Base-by-base conservation (phyloP, 2,329 filamentous ascomycete genomes). In the Trichoderma asperellum region DNA sequence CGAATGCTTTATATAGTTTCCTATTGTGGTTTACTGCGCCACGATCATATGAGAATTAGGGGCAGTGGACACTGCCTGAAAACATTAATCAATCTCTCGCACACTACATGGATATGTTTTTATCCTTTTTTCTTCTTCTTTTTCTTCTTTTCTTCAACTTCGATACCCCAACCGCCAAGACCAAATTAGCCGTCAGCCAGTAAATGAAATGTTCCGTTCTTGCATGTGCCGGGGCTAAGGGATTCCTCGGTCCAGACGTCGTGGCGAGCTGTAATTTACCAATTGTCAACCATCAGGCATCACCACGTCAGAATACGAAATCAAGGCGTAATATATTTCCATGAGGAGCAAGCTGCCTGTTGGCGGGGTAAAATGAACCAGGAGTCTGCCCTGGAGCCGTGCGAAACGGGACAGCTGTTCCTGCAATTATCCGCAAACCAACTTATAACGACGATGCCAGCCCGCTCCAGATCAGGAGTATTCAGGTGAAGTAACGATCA, bases 151-250 rank as follows among this genome's bases (percentile, higher is more conserved):
- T 57, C 7, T 47, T 34, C n/a, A 27, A 47, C 29, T 27, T 18
- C 16, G 27, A 24, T 59, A 32, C 16, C 29, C 29, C 16, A 27
- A 14, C 24, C 37, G 63, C 63, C 63, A 67, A 67, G 63, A 58
- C 40, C 37, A 67, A 37, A 67, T 67, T 67, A 67, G 63, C 63
- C 63, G 53, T 37, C n/a, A 67, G n/a, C 40, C 53, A 65, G 37
- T 29, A 35, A 29, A 67, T 52, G 16, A 27, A 40, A 37, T 35
- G 7, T 56, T 14, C 29, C 29, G 52, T 8, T 58, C 18, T 49
- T 35, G 10, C 55, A 67, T 67, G 53, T 67, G 35, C 55, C 55
- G 63, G 63, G 14, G 21, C 16, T 18, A n/a, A 27, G 27, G 61
- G 21, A 24, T 43, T 49, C 63, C 34, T 49, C n/a, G 37, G 32